These are phyloP conservation scores for Juncus effusus DNA, from an alignment of 176 grass and related monocot genomes.

Conservation along the genomic window DNA sequence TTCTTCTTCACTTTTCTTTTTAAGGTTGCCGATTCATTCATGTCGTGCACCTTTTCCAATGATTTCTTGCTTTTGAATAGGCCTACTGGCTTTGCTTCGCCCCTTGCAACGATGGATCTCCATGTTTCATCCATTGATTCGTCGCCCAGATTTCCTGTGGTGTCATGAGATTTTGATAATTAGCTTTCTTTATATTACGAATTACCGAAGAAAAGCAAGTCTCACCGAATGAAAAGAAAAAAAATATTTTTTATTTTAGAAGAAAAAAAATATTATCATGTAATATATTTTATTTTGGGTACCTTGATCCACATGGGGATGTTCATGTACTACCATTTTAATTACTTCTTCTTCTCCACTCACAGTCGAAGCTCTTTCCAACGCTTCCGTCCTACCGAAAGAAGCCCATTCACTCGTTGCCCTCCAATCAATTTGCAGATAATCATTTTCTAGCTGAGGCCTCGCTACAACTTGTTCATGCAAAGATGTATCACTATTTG, in stretches of 20 bases:
- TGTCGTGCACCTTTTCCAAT: conserved; percentile 1
- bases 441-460: neutral
- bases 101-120: conserved; percentile 13
- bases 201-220: neutral
- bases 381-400: neutral
- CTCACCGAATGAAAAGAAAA: neutral
- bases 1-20: neutral
- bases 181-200: neutral
- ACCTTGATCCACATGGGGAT: conserved; percentile 7
- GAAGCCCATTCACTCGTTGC: neutral
- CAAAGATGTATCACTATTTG: neutral
- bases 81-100: conserved; percentile 6
- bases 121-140: conserved; percentile 22
- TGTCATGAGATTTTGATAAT: no score
- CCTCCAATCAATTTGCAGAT: neutral
- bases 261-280: no score
- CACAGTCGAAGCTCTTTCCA: neutral
- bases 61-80: neutral
- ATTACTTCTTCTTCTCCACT: neutral
- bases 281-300: neutral
- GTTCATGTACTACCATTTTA: neutral
- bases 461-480: neutral
- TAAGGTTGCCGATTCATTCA: neutral
- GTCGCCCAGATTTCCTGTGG: neutral
- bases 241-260: neutral